Evolutionary conservation across 129 eudicot species (phyloP), one percentile per base, ranked within the genome.

Genomic region (Pittosporum tobira): DNA sequence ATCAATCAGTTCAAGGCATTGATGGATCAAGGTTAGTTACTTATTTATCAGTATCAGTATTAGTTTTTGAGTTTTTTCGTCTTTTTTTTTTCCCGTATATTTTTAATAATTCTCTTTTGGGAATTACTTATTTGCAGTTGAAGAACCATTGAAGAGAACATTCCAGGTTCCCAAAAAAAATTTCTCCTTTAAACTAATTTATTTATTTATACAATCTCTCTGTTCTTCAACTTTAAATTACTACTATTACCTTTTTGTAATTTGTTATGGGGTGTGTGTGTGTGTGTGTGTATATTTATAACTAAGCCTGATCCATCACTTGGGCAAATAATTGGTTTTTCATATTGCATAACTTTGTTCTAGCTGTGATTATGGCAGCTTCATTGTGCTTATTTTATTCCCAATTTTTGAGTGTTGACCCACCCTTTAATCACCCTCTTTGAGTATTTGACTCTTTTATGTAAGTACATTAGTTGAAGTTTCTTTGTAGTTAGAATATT

Each of bases 11-110:
- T 83, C 58, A 72, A 77, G 65, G 75, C 79, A 4, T 65, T 87
- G 34, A 87, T 87, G 83, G 86, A 79, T 61, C 81, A 80, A 83
- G 84, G 94, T 87, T 23, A 36, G n/a, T 44, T 48, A 59, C 40
- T 26, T 18, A 12, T 30, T 29, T 51, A n/a, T 25, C 1, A 4
- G 2, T 16, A 4, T 21, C 16, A 14, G 0, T 27, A 58, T 48
- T 63, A n/a, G 30, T 59, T 34, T 71, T 49, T 9, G 14, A 6
- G 49, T 53, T 67, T 20, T 59, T 30, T 1, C 43, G 22, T 6
- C 20, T 6, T 63, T 51, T 64, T 57, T 44, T 44, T 6, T 29
- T 45, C 50, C 22, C 9, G 37, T 54, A 9, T 6, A 12, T 3
- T 56, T 7, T 63, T 0, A 10, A 14, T 43, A 18, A 46, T 34